phyloP scores from a whole-genome alignment of 805 yeast genomes.

The Lachancea quebecensis region DNA sequence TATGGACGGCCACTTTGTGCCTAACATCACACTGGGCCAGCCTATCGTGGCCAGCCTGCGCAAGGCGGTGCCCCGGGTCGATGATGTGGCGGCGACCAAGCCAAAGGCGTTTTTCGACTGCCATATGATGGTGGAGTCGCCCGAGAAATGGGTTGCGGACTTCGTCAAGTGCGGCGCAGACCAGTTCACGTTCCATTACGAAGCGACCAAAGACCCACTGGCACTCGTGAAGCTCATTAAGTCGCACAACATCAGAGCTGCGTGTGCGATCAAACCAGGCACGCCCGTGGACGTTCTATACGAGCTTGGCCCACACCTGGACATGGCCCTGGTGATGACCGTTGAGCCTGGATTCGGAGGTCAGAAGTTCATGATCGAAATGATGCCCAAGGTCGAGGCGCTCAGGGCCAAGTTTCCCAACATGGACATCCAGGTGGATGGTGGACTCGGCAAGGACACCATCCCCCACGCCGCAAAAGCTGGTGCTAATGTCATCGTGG shows the following conservation, averaged over 20 bases:
- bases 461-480: conserved; percentile 87
- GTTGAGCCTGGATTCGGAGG: conserved; percentile 99
- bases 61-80: conserved; percentile 62
- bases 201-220: conserved; percentile 75
- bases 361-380: conserved; percentile 86
- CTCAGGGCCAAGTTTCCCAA: conserved; percentile 69
- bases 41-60: conserved; percentile 79
- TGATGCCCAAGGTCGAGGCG: conserved; percentile 91
- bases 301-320: conserved; percentile 69
- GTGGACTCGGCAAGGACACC: conserved; percentile 85
- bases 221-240: conserved; percentile 71
- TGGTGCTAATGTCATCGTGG: conserved; percentile 97
- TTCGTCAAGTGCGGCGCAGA: conserved; percentile 93
- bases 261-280: conserved; percentile 90
- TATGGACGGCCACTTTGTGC: conserved; percentile 99
- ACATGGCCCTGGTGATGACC: conserved; percentile 96
- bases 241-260: conserved; percentile 80
- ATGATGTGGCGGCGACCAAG: conserved; percentile 34
- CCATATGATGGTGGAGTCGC: conserved; percentile 95
- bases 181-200: conserved; percentile 93
- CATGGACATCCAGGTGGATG: conserved; percentile 91
- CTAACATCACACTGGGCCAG: conserved; percentile 91
- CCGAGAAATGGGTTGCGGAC: conserved; percentile 90
- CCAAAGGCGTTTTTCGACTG: conserved; percentile 72
- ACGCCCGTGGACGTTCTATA: conserved; percentile 79